A percentile compares a stretch with the other conserved stretches of the same genome.
These are phyloP conservation scores for Cucurbita ficifolia DNA, from an alignment of 306 rosid genomes.

Conservation along the genomic window DNA sequence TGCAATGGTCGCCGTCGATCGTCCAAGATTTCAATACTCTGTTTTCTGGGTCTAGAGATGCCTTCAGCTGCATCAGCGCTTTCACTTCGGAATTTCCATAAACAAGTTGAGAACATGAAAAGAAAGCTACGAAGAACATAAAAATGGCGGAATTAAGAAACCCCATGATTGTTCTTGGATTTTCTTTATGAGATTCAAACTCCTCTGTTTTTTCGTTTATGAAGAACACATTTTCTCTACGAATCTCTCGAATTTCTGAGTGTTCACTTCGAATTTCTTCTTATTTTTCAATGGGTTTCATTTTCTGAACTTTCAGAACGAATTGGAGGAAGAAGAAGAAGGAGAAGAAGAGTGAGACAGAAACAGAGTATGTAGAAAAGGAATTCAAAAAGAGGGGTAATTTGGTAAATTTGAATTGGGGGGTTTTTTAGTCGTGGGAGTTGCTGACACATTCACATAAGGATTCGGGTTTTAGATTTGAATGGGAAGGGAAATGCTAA, in stretches of 20 bases:
- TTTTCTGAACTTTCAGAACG: neutral
- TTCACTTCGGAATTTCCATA: conserved; percentile 57
- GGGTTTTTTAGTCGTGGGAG: neutral
- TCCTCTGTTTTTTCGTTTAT: neutral
- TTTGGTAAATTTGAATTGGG: neutral
- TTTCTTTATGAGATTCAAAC: neutral
- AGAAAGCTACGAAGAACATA: conserved; percentile 12
- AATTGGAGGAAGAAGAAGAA: neutral
- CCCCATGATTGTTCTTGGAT: conserved; percentile 22
- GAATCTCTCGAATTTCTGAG: neutral
- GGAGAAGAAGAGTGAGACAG: neutral
- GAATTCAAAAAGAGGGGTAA: neutral
- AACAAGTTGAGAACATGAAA: conserved; percentile 12
- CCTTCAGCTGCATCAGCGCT: conserved; percentile 62
- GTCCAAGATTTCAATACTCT: conserved; percentile 63
- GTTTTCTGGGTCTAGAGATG: conserved; percentile 68
- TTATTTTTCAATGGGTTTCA: neutral
- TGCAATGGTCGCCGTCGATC: conserved; percentile 56
- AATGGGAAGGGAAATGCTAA: neutral
- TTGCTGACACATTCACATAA: conserved; percentile 14
- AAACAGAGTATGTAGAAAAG: neutral
- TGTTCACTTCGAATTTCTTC: neutral
- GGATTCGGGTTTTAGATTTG: conserved; percentile 10
- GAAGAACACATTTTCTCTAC: conserved; percentile 13
- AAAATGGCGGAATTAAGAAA: conserved; percentile 7